These are phyloP conservation scores for Ascosphaera acerosa DNA, from an alignment of 2,329 filamentous ascomycete genomes.

Conservation along the genomic window DNA sequence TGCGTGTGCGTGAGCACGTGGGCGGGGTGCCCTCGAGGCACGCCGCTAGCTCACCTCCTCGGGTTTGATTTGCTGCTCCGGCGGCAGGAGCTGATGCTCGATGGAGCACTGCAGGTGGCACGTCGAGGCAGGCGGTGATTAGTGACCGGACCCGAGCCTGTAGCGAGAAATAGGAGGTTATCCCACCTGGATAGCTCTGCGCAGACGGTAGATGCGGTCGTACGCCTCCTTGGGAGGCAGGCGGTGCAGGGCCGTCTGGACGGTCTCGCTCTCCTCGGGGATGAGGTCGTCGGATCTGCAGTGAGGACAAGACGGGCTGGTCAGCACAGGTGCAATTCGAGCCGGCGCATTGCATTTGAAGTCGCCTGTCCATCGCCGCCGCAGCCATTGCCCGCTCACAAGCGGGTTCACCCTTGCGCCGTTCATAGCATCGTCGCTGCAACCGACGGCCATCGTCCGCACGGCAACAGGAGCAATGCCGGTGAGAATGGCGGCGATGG, in stretches of 20 bases:
- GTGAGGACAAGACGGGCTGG: slow-evolving; percentile 2
- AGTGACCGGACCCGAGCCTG: too few species aligned
- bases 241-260: slow-evolving; percentile 73
- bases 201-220: slow-evolving; percentile 92
- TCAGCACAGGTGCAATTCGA: not conserved
- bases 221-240: slow-evolving; percentile 76
- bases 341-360: slow-evolving; percentile 2
- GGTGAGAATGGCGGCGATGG: slow-evolving; percentile 2
- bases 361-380: slow-evolving; percentile 5
- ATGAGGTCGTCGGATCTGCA: slow-evolving; percentile 80
- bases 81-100: slow-evolving; percentile 37
- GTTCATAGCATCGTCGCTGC: not conserved
- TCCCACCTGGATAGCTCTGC: slow-evolving; percentile 69
- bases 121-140: too few species aligned
- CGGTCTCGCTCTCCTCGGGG: slow-evolving; percentile 68
- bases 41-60: slow-evolving; percentile 37
- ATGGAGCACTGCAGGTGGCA: slow-evolving; percentile 38
- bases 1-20: too few species aligned
- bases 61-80: slow-evolving; percentile 40
- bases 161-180: too few species aligned
- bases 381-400: not conserved
- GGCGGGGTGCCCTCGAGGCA: too few species aligned
- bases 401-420: not conserved
- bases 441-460: not conserved
- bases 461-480: too few species aligned